Base-by-base conservation (phyloP, 2,329 filamentous ascomycete species). In the Colletotrichum musicola region DNA sequence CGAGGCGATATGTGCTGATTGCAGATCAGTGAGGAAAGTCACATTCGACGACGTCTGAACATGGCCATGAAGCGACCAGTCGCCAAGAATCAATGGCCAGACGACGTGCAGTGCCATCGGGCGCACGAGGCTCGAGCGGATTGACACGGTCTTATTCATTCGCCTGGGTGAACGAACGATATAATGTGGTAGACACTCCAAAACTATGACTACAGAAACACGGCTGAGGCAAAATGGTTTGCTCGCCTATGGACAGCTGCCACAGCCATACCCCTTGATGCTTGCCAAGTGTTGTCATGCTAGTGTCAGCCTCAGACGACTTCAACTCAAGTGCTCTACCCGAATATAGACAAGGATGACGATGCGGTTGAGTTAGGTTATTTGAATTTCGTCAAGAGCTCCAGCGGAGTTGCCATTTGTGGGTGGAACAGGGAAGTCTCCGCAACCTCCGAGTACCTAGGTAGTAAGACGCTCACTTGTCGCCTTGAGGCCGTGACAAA, bases 271-370 rank as follows among this genome's bases (percentile, higher is more conserved):
- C 30, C 10, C 1, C 44, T 20, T 42, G 40, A 56, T 3, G 44
- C 14, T 12, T 42, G 22, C 54, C 13, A 14, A 20, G 20, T 25
- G 20, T 35, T 56, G 40, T 25, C 54, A 57, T 57, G 54, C 20
- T 57, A 16, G n/a, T 16, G 54, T 30, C 14, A 57, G 54, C 54
- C 54, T 57, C 54, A 44, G 38, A 44, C n/a, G n/a, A 13, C 38
- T 57, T 46, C 20, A 13, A 27, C 20, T 57, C 46, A 18, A 44
- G 4, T 46, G 6, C 20, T 44, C 54, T 57, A 46, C 54, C 54
- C 54, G 54, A 18, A n/a, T 57, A 57, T 57, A 18, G 54, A 30
- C 54, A 57, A n/a, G 54, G 54, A 46, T 46, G n/a, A 10, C 1
- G 38, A 14, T 2, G 9, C 10, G 38, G 18, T 5, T 27, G 14